A percentile compares a stretch with the other conserved stretches of the same genome.
phyloP scores from a whole-genome alignment of 2,329 filamentous ascomycete genomes.

The Ophiocordyceps camponoti-rufipedis region DNA sequence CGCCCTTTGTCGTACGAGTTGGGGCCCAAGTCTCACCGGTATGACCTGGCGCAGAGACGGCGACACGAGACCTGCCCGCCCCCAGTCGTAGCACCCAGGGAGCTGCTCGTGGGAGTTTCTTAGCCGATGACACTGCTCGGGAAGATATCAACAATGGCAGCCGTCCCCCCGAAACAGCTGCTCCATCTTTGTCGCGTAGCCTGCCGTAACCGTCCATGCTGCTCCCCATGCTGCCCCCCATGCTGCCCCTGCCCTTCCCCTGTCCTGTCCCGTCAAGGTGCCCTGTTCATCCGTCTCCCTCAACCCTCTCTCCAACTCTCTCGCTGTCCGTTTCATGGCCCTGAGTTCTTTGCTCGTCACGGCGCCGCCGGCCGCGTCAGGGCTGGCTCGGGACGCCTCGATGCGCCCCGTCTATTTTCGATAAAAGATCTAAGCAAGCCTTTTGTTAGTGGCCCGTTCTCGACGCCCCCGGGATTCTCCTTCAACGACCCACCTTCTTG shows the following conservation, averaged over 20 bases:
- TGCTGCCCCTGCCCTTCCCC: neutral
- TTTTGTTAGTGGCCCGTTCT: neutral
- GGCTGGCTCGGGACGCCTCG: neutral
- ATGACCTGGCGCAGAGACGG: neutral
- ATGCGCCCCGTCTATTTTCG: conserved; percentile 1
- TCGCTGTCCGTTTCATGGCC: no score
- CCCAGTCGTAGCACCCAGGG: conserved; percentile 1
- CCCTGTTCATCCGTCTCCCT: neutral
- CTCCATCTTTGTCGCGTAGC: neutral
- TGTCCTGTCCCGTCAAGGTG: neutral
- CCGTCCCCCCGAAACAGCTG: neutral
- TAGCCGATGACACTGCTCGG: conserved; percentile 1
- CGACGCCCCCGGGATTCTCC: neutral
- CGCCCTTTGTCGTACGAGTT: neutral
- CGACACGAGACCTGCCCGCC: neutral
- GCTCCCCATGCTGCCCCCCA: no score
- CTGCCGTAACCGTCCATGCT: neutral
- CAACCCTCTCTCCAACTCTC: no score
- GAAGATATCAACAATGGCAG: conserved; percentile 1
- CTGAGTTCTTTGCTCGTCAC: no score
- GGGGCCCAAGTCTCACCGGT: neutral
- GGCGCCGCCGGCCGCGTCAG: neutral
- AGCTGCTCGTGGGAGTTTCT: neutral
- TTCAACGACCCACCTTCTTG: conserved; percentile 53
- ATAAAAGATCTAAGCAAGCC: conserved; percentile 1